Evolutionary conservation across 192 early-diverging fungal species (phyloP).

Genomic region (Podila epigama): DNA sequence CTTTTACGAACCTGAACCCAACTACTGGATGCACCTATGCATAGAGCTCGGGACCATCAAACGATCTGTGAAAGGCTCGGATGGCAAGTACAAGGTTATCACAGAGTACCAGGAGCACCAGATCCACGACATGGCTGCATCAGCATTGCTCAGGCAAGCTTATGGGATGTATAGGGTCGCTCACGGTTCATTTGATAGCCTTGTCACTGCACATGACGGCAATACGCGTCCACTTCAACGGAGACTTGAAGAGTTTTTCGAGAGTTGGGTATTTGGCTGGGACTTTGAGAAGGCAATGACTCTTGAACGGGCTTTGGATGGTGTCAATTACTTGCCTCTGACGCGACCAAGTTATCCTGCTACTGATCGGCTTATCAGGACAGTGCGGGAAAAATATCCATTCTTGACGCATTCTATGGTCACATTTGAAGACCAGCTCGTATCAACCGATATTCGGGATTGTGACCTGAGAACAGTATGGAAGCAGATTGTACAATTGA

Average conservation of each 20-base stretch:
- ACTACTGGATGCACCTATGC: constrained; percentile 66
- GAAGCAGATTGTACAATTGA: constrained; percentile 33
- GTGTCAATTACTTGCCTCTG: constrained; percentile 39
- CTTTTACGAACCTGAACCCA: constrained; percentile 63
- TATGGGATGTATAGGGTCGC: constrained; percentile 63
- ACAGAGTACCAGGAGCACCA: constrained; percentile 63
- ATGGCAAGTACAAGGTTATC: constrained; percentile 58
- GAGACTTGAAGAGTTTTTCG: constrained; percentile 65
- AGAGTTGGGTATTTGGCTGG: constrained; percentile 66
- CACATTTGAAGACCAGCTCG: constrained; percentile 40
- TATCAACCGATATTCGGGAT: constrained; percentile 42
- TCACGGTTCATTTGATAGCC: constrained; percentile 15
- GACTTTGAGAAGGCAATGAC: constrained; percentile 58
- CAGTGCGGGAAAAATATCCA: constrained; percentile 26
- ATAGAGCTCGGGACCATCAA: constrained; percentile 51
- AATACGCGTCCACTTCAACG: constrained; percentile 23
- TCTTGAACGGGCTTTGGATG: constrained; percentile 29
- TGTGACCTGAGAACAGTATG: constrained; percentile 27
- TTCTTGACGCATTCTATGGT: constrained; percentile 40
- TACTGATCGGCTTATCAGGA: constrained; percentile 23
- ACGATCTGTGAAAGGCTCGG: constrained; percentile 50
- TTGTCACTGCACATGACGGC: constrained; percentile 17
- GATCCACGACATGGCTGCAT: constrained; percentile 57
- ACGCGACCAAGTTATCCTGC: constrained; percentile 5
- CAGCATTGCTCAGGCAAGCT: constrained; percentile 53